Base-by-base conservation (phyloP, 2,329 filamentous ascomycete species). In the Stemphylium lycopersici region DNA sequence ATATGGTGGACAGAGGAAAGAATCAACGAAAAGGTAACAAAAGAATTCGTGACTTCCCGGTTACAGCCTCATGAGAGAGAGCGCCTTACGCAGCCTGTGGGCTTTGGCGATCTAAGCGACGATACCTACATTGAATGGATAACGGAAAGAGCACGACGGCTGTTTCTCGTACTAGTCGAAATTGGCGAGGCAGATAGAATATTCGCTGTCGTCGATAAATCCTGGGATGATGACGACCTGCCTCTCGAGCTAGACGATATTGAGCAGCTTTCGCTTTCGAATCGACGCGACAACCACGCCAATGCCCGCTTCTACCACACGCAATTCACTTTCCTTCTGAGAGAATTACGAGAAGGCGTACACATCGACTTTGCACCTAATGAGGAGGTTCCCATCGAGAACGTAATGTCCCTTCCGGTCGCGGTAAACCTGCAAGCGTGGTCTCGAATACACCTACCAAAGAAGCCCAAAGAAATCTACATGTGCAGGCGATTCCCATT, bases 121-220 rank as follows among this genome's bases (percentile, higher is more conserved):
- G 84, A 87, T 58, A 91, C 88, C 1, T 92, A 92, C 70, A 87
- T 89, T 79, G 88, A 91, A 69, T 91, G 89, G 87, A 90, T 92
- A 52, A 77, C 89, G 41, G 78, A 84, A 50, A 87, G 87, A 63
- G 87, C 87, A 6, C 87, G 86, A 66, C 82, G 86, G 41, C 79
- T 91, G 34, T 92, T 91, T 66, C 78, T 93, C 41, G 86, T 90
- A 34, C 78, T 92, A 22, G 80, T 86, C 48, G 88, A 91, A 65
- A 78, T 91, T 20, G 87, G 86, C 29, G 81, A 89, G 10, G 84
- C 89, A 0, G 87, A 90, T 63, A 87, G 89, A 70, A 91, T 92
- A 56, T 92, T 92, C 66, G 84, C 84, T 37, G 80, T 90, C 47
- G 85, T 91, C 53, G 89, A 92, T 73, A 86, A 89, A 67, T 88